Evolutionary conservation across 345 rosid species (phyloP).

Genomic region (Heritiera fomes): DNA sequence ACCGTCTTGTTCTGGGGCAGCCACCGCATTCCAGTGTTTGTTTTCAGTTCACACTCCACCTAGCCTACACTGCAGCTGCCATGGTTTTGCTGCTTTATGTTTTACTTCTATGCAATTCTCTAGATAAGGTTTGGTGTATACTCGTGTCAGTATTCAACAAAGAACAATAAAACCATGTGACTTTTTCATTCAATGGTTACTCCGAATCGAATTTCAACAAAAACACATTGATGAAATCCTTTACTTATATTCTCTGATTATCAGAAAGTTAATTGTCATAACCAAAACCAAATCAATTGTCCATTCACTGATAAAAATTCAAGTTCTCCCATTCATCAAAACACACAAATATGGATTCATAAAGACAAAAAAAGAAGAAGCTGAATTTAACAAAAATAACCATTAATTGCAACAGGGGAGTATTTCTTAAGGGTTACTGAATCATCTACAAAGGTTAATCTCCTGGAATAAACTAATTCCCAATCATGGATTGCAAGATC

Average conservation of each 20-base stretch:
- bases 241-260: neutral
- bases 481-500: neutral
- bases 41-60: neutral
- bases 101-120: slow-evolving; percentile 5
- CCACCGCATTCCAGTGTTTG: slow-evolving; percentile 12
- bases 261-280: neutral
- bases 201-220: neutral
- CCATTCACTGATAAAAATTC: no score
- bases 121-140: neutral
- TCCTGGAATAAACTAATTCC: neutral
- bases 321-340: no score
- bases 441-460: neutral
- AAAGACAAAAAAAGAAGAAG: neutral
- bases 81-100: neutral
- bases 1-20: neutral
- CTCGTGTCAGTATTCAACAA: neutral
- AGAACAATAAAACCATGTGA: slow-evolving; percentile 15
- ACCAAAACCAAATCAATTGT: neutral
- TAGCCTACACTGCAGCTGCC: neutral
- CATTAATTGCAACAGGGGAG: neutral
- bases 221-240: neutral
- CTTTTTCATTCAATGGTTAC: neutral
- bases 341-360: no score
- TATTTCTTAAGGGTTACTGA: neutral
- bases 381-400: neutral